Percentiles rank a stretch among this genome's conserved stretches.
phyloP scores from a whole-genome alignment of 2,329 filamentous ascomycete species.

The Botrytis paeoniae region DNA sequence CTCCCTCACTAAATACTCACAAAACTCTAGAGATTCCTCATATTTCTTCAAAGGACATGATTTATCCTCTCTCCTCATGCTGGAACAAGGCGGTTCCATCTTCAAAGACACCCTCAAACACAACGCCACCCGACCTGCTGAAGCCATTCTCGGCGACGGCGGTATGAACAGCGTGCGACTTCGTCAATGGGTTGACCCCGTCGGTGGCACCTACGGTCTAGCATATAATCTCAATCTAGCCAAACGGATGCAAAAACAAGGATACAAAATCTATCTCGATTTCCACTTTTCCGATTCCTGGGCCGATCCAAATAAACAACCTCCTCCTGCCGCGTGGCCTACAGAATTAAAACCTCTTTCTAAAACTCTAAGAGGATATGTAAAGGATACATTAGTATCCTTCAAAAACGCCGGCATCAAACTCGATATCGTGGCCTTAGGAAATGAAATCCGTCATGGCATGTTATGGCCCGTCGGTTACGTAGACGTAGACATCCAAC shows the following conservation, averaged over 20 bases:
- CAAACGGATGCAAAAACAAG: conserved; percentile 58
- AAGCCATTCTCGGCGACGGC: conserved; percentile 57
- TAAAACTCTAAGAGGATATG: conserved; percentile 65
- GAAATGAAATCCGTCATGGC: conserved; percentile 70
- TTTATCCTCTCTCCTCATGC: conserved; percentile 40
- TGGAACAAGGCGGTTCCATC: conserved; percentile 39
- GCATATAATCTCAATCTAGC: conserved; percentile 67
- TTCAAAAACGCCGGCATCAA: conserved; percentile 56
- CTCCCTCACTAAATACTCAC: background rate
- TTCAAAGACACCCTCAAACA: conserved; percentile 39
- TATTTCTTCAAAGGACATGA: conserved; percentile 42
- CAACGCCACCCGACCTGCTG: conserved; percentile 48
- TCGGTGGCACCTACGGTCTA: conserved; percentile 62
- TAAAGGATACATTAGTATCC: conserved; percentile 56
- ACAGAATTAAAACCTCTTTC: conserved; percentile 54
- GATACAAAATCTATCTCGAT: conserved; percentile 56
- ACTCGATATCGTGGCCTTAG: conserved; percentile 63
- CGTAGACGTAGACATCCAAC: conserved; percentile 43
- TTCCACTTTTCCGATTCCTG: conserved; percentile 65
- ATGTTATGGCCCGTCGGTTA: conserved; percentile 64
- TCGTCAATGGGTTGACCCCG: conserved; percentile 67
- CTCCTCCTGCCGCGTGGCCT: conserved; percentile 62
- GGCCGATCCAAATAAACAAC: conserved; percentile 66
- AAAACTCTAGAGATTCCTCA: background rate
- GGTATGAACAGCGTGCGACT: conserved; percentile 69